These are phyloP conservation scores for Candida neerlandica DNA, from an alignment of 1,139 yeast genomes.

Conservation along the genomic window DNA sequence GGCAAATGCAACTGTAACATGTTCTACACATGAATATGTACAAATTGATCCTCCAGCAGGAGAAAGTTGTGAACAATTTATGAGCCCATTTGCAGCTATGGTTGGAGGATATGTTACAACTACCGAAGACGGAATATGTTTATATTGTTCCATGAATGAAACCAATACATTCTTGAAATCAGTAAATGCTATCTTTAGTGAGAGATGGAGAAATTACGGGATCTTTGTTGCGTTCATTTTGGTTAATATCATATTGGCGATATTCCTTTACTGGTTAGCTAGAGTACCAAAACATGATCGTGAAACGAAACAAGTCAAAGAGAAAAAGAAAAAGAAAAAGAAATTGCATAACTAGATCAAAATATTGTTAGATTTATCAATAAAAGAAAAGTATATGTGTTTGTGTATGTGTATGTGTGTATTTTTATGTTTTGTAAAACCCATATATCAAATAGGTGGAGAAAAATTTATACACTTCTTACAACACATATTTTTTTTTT, in stretches of 20 bases:
- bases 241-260: slow-evolving; percentile 54
- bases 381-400: too few species aligned
- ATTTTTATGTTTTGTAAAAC: too few species aligned
- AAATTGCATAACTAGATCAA: too few species aligned
- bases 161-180: slow-evolving; percentile 55
- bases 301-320: slow-evolving; percentile 18
- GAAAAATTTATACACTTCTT: too few species aligned
- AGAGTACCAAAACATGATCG: slow-evolving; percentile 66
- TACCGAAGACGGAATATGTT: slow-evolving; percentile 37
- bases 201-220: slow-evolving; percentile 75
- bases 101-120: slow-evolving; percentile 52
- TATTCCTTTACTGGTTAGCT: slow-evolving; percentile 68
- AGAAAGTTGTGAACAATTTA: slow-evolving; percentile 55
- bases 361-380: too few species aligned
- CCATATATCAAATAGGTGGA: too few species aligned
- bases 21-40: slow-evolving; percentile 29
- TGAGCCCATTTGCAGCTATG: slow-evolving; percentile 42
- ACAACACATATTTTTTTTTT: too few species aligned
- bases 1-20: slow-evolving; percentile 27
- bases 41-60: slow-evolving; percentile 46
- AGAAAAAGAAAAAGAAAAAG: slow-evolving; percentile 21
- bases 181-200: slow-evolving; percentile 44
- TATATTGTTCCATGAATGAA: slow-evolving; percentile 49
- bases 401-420: too few species aligned
- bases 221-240: slow-evolving; percentile 49